Evolutionary conservation across 2,329 filamentous ascomycete species (phyloP).

Genomic region (Setomelanomma holmii): DNA sequence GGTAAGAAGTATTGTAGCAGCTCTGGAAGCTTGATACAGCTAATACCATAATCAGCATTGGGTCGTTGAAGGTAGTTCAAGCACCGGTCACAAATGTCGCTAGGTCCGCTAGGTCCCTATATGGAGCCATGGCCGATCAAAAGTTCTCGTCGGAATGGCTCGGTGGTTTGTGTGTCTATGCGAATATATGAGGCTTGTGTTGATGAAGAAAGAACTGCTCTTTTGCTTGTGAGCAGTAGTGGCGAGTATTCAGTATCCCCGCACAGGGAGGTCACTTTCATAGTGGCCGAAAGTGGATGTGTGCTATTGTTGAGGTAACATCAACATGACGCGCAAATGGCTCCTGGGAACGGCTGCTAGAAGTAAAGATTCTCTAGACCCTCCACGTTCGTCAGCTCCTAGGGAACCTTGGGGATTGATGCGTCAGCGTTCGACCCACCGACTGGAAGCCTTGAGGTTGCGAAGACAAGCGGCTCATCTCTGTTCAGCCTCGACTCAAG

Average conservation of each 20-base stretch:
- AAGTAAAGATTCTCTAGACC: conserved; percentile 27
- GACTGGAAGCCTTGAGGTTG: conserved; percentile 30
- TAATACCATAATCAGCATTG: conserved; percentile 51
- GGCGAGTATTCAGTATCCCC: conserved; percentile 44
- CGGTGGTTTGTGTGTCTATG: conserved; percentile 28
- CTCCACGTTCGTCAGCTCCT: conserved; percentile 37
- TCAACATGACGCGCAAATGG: conserved; percentile 40
- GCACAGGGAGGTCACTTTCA: conserved; percentile 39
- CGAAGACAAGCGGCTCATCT: conserved; percentile 27
- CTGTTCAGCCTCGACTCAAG: conserved; percentile 19
- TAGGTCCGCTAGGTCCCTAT: conserved; percentile 54
- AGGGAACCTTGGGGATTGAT: conserved; percentile 30
- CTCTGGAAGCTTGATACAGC: conserved; percentile 56
- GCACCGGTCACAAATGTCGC: conserved; percentile 49
- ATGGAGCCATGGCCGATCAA: conserved; percentile 39
- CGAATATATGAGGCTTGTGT: conserved; percentile 20
- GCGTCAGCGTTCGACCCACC: conserved; percentile 30
- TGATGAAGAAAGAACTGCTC: conserved; percentile 30
- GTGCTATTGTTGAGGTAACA: conserved; percentile 30
- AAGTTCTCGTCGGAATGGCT: conserved; percentile 36
- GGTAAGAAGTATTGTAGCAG: conserved; percentile 55
- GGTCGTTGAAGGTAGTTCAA: conserved; percentile 47
- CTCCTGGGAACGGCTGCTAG: conserved; percentile 24
- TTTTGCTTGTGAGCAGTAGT: conserved; percentile 29
- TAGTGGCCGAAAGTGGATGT: conserved; percentile 30